A percentile compares a stretch with the other conserved stretches of the same genome.
phyloP scores from a whole-genome alignment of 108 stramenopile species.

The Skeletonema menzelii region DNA sequence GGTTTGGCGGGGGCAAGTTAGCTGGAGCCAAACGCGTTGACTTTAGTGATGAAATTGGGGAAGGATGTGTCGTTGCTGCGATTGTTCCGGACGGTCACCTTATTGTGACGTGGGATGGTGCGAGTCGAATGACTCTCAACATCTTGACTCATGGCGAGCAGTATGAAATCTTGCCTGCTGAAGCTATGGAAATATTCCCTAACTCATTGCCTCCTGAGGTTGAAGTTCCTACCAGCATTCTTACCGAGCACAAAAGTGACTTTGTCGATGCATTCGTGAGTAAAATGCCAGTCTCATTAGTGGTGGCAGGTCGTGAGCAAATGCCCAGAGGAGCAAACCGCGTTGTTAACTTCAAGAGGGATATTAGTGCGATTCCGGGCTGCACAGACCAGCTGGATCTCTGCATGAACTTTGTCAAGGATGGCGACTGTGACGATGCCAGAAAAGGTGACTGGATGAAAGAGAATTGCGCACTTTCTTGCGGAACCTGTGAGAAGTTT shows the following conservation, averaged over 20 bases:
- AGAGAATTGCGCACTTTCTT: not conserved
- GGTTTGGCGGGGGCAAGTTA: not conserved
- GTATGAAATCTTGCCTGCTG: not conserved
- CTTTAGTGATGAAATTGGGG: conserved; percentile 29
- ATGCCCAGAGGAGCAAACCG: conserved; percentile 55
- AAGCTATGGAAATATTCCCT: no score
- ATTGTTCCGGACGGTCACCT: conserved; percentile 24
- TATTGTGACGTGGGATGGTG: conserved; percentile 57
- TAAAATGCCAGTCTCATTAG: not conserved
- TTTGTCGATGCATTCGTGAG: conserved; percentile 15
- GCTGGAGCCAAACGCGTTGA: not conserved
- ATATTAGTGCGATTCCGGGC: conserved; percentile 27
- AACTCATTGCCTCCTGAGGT: not conserved
- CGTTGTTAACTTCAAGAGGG: conserved; percentile 56
- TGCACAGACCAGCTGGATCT: conserved; percentile 12
- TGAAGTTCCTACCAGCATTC: not conserved
- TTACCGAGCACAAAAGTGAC: not conserved
- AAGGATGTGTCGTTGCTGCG: conserved; percentile 42
- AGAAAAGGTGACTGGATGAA: conserved; percentile 19
- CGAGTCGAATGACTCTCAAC: conserved; percentile 47
- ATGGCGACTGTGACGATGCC: conserved; percentile 28
- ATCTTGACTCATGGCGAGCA: conserved; percentile 43
- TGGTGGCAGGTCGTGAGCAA: conserved; percentile 41
- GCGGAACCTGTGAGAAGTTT: conserved; percentile 2
- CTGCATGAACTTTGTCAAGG: conserved; percentile 13